Evolutionary conservation across 306 rosid species (phyloP).

Genomic region (Cicer yamashitae): DNA sequence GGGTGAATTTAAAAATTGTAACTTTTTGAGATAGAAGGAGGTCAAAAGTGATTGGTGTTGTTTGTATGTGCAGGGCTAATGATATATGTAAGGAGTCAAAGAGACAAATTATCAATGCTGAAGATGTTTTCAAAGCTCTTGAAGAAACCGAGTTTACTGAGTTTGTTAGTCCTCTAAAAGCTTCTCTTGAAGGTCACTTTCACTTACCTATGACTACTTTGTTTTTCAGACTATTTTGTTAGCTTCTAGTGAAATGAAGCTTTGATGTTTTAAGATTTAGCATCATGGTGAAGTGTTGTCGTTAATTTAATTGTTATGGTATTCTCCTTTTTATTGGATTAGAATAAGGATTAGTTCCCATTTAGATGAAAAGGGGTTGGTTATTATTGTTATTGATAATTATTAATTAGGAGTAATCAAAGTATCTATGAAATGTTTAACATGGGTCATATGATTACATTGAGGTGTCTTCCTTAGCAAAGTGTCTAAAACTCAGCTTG

Average conservation of each 20-base stretch:
- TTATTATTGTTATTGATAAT: background rate
- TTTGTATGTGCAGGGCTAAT: slow-evolving; percentile 69
- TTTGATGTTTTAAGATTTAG: background rate
- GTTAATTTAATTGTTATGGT: background rate
- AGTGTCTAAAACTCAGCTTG: slow-evolving; percentile 10
- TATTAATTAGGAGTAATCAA: slow-evolving; percentile 1
- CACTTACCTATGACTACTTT: background rate
- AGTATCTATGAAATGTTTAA: background rate
- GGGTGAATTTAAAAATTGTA: background rate
- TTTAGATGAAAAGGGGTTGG: background rate
- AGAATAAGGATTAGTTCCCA: too few species aligned
- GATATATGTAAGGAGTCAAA: slow-evolving; percentile 89
- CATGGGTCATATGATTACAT: background rate
- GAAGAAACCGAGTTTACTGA: slow-evolving; percentile 89
- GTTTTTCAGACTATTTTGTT: background rate
- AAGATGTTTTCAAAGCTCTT: slow-evolving; percentile 81
- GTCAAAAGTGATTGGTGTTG: background rate
- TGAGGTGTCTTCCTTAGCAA: background rate
- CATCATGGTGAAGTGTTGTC: background rate
- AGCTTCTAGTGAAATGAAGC: background rate
- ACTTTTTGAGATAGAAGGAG: slow-evolving; percentile 15
- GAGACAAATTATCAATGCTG: slow-evolving; percentile 84
- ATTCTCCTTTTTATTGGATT: background rate
- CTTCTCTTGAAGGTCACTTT: slow-evolving; percentile 72
- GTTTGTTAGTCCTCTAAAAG: slow-evolving; percentile 69